A percentile compares a stretch with the other conserved stretches of the same genome.
phyloP scores from a whole-genome alignment of 768 basidiomycete genomes.

The Galerina marginata region DNA sequence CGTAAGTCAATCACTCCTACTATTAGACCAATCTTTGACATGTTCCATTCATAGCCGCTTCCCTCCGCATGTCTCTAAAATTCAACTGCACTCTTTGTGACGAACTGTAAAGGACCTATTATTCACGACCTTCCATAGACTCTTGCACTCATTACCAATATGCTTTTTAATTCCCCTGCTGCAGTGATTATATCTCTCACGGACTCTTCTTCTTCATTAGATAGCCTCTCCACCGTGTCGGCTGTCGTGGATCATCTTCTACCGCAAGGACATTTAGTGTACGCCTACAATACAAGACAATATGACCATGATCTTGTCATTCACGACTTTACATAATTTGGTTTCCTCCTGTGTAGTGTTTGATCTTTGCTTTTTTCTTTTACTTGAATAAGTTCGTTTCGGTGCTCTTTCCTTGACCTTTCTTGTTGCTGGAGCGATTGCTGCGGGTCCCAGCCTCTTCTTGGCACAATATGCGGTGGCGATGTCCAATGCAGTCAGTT shows the following conservation, averaged over 20 bases:
- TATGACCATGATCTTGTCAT: slow-evolving; percentile 38
- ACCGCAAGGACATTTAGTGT: slow-evolving; percentile 50
- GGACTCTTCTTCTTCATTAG: slow-evolving; percentile 37
- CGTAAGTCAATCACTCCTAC: slow-evolving; percentile 54
- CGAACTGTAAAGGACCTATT: slow-evolving; percentile 58
- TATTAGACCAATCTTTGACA: background rate
- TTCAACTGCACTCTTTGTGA: slow-evolving; percentile 72
- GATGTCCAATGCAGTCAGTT: too few species aligned
- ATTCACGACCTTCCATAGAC: slow-evolving; percentile 41
- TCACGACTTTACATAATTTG: background rate
- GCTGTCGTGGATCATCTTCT: slow-evolving; percentile 41
- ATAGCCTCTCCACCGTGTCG: slow-evolving; percentile 21
- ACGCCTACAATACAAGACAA: slow-evolving; percentile 45
- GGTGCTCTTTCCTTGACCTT: too few species aligned
- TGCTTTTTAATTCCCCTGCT: slow-evolving; percentile 33
- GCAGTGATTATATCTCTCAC: slow-evolving; percentile 40
- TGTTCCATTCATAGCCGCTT: slow-evolving; percentile 48
- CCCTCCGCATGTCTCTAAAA: slow-evolving; percentile 64
- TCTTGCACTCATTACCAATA: slow-evolving; percentile 26
- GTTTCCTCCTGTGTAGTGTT: background rate
- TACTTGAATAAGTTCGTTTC: too few species aligned
- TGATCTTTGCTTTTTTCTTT: background rate
- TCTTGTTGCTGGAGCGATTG: too few species aligned
- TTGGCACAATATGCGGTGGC: too few species aligned
- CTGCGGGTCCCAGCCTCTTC: too few species aligned